Conservation (phyloP, 192 early-diverging fungal genomes). For the Podochytrium sp. region DNA sequence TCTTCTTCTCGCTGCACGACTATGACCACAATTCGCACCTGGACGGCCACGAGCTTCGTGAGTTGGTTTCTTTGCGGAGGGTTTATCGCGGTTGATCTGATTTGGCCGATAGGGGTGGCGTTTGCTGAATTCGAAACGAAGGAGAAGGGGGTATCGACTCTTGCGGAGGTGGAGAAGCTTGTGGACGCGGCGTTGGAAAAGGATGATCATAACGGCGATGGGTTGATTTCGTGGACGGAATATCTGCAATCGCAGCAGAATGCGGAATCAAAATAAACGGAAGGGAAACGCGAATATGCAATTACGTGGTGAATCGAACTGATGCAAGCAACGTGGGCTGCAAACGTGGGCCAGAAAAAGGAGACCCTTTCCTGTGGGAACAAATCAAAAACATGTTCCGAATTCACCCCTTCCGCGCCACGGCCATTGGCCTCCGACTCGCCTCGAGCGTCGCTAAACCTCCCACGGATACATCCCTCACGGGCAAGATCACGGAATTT, state of each 20-base stretch:
- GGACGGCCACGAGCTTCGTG: constrained; percentile 78
- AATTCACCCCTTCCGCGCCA: too few species aligned
- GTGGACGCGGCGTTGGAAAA: constrained; percentile 76
- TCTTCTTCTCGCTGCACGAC: constrained; percentile 62
- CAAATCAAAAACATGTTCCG: not conserved
- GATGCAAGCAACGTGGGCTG: too few species aligned
- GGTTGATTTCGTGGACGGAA: constrained; percentile 46
- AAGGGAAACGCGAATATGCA: too few species aligned
- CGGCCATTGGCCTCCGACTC: too few species aligned
- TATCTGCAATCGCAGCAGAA: not conserved
- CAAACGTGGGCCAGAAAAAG: not conserved
- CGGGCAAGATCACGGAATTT: not conserved
- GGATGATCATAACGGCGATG: constrained; percentile 75
- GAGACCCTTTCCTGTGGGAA: too few species aligned
- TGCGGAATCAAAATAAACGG: not conserved
- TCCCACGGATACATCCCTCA: not conserved
- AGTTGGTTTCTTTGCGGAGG: not conserved
- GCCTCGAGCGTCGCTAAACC: too few species aligned
- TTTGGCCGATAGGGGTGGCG: not conserved
- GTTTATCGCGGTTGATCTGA: not conserved
- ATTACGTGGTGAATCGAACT: too few species aligned
- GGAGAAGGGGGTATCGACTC: not conserved
- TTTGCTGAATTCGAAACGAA: constrained; percentile 23
- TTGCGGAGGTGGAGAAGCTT: constrained; percentile 62
- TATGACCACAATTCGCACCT: constrained; percentile 69